Conservation (phyloP, 2,329 filamentous ascomycete species). For the Colletotrichum horii region DNA sequence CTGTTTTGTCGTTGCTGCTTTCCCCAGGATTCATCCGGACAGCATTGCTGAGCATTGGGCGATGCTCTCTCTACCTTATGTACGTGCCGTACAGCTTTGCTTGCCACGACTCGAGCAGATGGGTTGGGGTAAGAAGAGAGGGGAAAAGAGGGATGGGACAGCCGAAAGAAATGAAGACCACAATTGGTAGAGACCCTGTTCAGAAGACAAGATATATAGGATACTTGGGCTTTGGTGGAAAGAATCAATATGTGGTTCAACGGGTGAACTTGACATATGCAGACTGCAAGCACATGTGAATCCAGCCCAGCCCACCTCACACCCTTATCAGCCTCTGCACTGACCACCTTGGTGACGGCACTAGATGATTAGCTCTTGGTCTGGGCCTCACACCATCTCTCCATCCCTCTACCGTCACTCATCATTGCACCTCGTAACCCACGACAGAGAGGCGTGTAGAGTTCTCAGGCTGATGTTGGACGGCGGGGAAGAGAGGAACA, state of each 20-base stretch:
- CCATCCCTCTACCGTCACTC: background rate
- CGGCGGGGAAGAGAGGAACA: background rate
- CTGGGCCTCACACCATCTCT: background rate
- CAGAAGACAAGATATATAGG: background rate
- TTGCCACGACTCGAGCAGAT: background rate
- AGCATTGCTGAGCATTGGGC: background rate
- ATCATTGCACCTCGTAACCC: background rate
- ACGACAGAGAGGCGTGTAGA: background rate
- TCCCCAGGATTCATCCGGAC: background rate
- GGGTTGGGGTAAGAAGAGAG: background rate
- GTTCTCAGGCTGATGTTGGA: background rate
- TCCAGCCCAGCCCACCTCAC: background rate
- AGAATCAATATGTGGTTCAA: background rate
- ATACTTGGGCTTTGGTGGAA: background rate
- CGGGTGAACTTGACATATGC: background rate
- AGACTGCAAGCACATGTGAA: background rate
- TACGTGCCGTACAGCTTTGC: background rate
- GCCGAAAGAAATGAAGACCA: background rate
- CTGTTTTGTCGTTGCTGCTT: background rate
- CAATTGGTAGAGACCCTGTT: background rate
- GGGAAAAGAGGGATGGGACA: background rate
- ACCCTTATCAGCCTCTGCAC: conserved; percentile 3
- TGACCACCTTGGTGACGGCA: background rate
- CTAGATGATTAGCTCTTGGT: background rate
- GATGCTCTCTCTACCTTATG: background rate